phyloP scores from a whole-genome alignment of 441 rosid genomes.

The Syzygium malaccense region DNA sequence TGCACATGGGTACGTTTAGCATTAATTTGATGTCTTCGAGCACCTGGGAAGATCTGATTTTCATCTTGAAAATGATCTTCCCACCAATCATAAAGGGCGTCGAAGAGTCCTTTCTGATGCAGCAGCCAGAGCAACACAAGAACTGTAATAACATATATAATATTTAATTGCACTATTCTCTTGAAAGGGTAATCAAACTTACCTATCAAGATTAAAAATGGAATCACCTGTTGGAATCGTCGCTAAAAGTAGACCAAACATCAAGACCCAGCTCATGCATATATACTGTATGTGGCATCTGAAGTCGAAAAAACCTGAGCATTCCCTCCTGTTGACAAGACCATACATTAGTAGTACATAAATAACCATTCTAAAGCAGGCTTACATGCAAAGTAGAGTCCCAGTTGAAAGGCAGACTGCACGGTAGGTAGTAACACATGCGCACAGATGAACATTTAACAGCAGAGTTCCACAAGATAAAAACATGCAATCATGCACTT shows the following conservation, averaged over 20 bases:
- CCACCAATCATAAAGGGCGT: constrained; percentile 82
- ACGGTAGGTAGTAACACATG: neutral
- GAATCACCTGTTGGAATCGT: constrained; percentile 63
- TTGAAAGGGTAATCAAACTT: neutral
- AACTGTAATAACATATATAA: constrained; percentile 30
- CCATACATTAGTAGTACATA: neutral
- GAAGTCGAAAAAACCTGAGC: constrained; percentile 76
- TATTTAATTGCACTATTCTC: neutral
- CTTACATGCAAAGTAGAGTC: neutral
- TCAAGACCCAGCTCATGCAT: constrained; percentile 81
- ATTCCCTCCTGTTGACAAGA: constrained; percentile 48
- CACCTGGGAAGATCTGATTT: constrained; percentile 8
- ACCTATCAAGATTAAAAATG: neutral
- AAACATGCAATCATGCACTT: neutral
- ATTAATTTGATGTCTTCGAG: constrained; percentile 6
- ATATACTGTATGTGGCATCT: constrained; percentile 86
- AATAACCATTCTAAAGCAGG: neutral
- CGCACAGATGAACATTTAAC: neutral
- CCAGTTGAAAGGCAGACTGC: neutral
- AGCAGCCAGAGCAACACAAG: constrained; percentile 77
- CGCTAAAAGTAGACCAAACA: constrained; percentile 72
- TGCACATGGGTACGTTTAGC: constrained; percentile 9
- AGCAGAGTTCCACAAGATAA: neutral
- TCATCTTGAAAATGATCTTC: constrained; percentile 49
- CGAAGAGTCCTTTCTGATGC: constrained; percentile 84